phyloP scores from a whole-genome alignment of 352 stramenopile species.

The Phytophthora brassicae region DNA sequence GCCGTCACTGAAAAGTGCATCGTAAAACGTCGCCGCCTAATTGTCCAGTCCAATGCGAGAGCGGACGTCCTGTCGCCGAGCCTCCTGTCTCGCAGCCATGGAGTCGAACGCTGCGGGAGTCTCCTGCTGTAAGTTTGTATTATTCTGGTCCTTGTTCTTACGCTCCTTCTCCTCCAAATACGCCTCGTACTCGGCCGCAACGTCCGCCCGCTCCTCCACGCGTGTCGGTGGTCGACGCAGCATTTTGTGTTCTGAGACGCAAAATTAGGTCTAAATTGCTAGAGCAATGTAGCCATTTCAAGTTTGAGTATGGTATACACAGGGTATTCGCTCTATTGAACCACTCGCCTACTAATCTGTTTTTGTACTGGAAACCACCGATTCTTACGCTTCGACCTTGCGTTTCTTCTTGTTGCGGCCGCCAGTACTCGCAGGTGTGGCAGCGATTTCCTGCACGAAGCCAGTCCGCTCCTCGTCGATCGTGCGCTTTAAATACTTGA shows the following conservation, averaged over 20 bases:
- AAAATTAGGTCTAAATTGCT: background rate
- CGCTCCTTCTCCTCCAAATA: constrained; percentile 63
- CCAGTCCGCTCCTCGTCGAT: constrained; percentile 77
- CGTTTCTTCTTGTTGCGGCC: constrained; percentile 65
- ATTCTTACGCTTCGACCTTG: constrained; percentile 15
- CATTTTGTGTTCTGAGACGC: constrained; percentile 5
- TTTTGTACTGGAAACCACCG: too few relatives aligned
- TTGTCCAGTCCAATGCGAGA: constrained; percentile 38
- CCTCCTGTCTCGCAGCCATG: constrained; percentile 20
- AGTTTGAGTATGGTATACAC: background rate
- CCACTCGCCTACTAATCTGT: background rate
- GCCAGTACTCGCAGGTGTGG: constrained; percentile 17
- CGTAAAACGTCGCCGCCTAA: background rate
- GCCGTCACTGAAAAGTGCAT: background rate
- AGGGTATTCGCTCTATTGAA: constrained; percentile 2
- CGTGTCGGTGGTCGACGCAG: constrained; percentile 47
- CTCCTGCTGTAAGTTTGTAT: constrained; percentile 3
- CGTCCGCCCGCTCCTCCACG: constrained; percentile 67
- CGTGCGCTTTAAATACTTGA: constrained; percentile 89
- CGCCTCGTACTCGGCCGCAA: constrained; percentile 69
- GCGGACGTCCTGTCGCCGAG: constrained; percentile 31
- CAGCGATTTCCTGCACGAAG: constrained; percentile 76
- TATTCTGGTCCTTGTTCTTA: constrained; percentile 10
- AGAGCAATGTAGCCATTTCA: constrained; percentile 5
- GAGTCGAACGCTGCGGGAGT: constrained; percentile 5